Evolutionary conservation across 148 eudicot genomes (phyloP), one percentile per base, ranked within the genome.

Genomic region (Cornus suecica): DNA sequence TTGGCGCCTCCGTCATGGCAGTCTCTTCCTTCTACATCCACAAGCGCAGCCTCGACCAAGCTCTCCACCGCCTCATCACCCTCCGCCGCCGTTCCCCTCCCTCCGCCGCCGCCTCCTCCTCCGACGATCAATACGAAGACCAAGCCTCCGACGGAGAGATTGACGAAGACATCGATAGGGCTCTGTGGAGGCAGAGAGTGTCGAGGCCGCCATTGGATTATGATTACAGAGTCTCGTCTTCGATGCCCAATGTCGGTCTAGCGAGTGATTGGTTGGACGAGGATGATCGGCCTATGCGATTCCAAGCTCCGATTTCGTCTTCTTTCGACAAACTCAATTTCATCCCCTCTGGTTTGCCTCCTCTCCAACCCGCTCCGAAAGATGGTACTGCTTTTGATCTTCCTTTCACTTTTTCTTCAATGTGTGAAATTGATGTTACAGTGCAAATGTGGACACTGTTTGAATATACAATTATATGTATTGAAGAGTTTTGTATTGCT

Each of bases 1-100:
- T 92, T 76, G 97, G 97, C 23, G 97, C 97, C n/a, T 92, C 97
- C 16, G 81, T 90, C 3, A 87, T 88, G 93, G 93, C 97, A 0
- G 73, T 92, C 14, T 90, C 97, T 30, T 89, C 95, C 52, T 92
- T 90, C 79, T 92, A 79, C 84, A 75, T 90, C 77, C 95, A 92
- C 85, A 91, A 87, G 26, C 93, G 97, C 74, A 89, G 89, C 74
- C 88, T 92, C 79, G 91, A 89, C 68, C 93, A 90, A 56, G 81
- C 88, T 69, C 88, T 90, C 65, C 85, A 86, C n/a, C 93, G 88
- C 68, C 86, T 92, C 29, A 75, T 88, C 77, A 74, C 10, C n/a
- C n/a, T 70, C 56, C 68, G 15, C 15, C 11, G 79, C 24, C 23
- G 71, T 29, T 23, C 63, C 10, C 18, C 31, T 23, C 16, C 10